These are phyloP conservation scores for Entomophthora muscae DNA, from an alignment of 371 early-diverging fungal species.

Conservation along the genomic window DNA sequence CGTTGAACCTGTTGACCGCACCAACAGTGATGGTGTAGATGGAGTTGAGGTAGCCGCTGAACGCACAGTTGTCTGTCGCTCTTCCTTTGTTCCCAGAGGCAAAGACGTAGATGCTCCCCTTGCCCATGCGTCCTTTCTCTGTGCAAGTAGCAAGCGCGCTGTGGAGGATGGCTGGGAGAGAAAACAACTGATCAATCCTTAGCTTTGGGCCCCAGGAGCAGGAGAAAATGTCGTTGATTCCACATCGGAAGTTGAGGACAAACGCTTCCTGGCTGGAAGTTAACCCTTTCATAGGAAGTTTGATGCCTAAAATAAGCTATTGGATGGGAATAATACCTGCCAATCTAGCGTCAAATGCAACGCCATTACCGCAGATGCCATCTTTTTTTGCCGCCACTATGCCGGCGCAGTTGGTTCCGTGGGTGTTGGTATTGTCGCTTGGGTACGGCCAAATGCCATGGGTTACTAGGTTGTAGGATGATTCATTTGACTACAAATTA, in stretches of 20 bases:
- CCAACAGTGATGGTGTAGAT: slow-evolving; percentile 88
- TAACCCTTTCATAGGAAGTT: no score
- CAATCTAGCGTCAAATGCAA: slow-evolving; percentile 75
- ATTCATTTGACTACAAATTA: no score
- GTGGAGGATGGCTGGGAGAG: no score
- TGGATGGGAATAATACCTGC: slow-evolving; percentile 70
- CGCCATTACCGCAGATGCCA: slow-evolving; percentile 85
- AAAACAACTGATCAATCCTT: slow-evolving; percentile 79
- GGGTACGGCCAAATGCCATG: no score
- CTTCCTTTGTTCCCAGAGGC: slow-evolving; percentile 87
- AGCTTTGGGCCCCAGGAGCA: slow-evolving; percentile 91
- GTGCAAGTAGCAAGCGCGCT: slow-evolving; percentile 72
- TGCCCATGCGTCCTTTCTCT: slow-evolving; percentile 64
- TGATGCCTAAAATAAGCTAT: no score
- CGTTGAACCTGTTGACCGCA: slow-evolving; percentile 54
- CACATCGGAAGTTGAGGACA: slow-evolving; percentile 66
- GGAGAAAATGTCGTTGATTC: slow-evolving; percentile 79
- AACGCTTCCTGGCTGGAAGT: slow-evolving; percentile 78
- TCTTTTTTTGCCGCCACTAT: slow-evolving; percentile 84
- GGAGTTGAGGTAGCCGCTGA: slow-evolving; percentile 90
- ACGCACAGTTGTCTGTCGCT: slow-evolving; percentile 78
- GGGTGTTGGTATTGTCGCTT: no score
- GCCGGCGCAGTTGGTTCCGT: slow-evolving; percentile 95
- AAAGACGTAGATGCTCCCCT: slow-evolving; percentile 83
- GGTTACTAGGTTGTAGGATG: no score